Percentiles rank a stretch among this genome's conserved stretches.
Evolutionary conservation across 305 asterid species (phyloP).

Genomic region (Withania somnifera): DNA sequence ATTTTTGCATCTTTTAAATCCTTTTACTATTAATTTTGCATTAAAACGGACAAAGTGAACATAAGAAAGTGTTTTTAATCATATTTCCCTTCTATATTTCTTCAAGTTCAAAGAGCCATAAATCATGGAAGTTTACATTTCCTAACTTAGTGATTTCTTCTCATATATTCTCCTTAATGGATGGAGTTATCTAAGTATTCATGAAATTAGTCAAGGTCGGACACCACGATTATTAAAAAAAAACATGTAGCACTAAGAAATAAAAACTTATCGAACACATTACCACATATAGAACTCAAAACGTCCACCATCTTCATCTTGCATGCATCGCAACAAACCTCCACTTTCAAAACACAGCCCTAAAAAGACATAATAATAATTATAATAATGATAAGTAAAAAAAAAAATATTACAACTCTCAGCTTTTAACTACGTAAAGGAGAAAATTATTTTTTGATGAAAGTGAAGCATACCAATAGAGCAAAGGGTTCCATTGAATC

Average conservation of each 20-base stretch:
- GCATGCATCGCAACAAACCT: slow-evolving; percentile 37
- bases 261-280: background rate
- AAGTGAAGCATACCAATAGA: background rate
- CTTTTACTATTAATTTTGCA: background rate
- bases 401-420: background rate
- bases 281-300: slow-evolving; percentile 34
- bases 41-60: background rate
- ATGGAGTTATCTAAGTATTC: background rate
- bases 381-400: too few relatives aligned
- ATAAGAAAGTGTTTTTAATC: background rate
- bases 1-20: background rate
- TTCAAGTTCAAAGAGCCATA: background rate
- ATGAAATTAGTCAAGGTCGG: background rate
- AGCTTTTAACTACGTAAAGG: background rate
- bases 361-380: slow-evolving; percentile 4
- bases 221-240: background rate
- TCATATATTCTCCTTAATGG: background rate
- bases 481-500: slow-evolving; percentile 5
- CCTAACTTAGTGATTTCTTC: background rate
- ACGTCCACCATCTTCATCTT: slow-evolving; percentile 33
- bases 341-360: slow-evolving; percentile 41
- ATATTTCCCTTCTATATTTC: background rate
- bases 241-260: background rate
- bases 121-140: background rate
- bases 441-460: background rate